A percentile compares a stretch with the other conserved stretches of the same genome.
phyloP scores from a whole-genome alignment of 768 basidiomycete genomes.

The Tricholoma furcatifolium region DNA sequence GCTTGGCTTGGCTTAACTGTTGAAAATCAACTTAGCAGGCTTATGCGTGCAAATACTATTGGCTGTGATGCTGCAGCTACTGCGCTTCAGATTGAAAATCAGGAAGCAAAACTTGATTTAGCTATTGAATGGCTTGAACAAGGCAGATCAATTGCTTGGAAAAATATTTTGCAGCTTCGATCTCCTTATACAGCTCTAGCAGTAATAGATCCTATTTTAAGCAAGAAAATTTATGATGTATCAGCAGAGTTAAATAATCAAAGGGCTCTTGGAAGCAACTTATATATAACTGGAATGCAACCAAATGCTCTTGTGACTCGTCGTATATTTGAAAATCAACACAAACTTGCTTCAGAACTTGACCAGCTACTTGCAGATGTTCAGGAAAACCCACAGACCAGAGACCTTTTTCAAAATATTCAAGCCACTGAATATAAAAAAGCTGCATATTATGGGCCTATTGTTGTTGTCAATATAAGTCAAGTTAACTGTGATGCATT shows the following conservation, averaged over 20 bases:
- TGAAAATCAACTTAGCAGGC: neutral
- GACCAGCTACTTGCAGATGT: neutral
- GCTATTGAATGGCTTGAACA: conserved; percentile 21
- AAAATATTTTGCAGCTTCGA: conserved; percentile 16
- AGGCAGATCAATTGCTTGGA: conserved; percentile 16
- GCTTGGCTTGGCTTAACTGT: neutral
- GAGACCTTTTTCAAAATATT: neutral
- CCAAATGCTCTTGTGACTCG: neutral
- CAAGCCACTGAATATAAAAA: neutral
- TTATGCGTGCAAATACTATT: neutral
- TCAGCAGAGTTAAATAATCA: neutral
- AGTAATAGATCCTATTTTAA: neutral
- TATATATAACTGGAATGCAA: neutral
- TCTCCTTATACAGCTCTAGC: conserved; percentile 7
- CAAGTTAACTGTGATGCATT: conserved; percentile 11
- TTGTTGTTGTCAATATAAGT: conserved; percentile 1
- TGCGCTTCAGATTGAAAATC: neutral
- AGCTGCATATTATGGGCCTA: neutral
- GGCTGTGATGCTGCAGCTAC: conserved; percentile 1
- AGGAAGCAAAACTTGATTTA: neutral
- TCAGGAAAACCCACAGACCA: neutral
- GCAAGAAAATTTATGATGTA: neutral
- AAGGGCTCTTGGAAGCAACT: neutral
- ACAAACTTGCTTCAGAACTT: neutral
- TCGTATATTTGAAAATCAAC: neutral